Evolutionary conservation across 306 rosid species (phyloP), one percentile per base, ranked within the genome.

Genomic region (Senna siamea): DNA sequence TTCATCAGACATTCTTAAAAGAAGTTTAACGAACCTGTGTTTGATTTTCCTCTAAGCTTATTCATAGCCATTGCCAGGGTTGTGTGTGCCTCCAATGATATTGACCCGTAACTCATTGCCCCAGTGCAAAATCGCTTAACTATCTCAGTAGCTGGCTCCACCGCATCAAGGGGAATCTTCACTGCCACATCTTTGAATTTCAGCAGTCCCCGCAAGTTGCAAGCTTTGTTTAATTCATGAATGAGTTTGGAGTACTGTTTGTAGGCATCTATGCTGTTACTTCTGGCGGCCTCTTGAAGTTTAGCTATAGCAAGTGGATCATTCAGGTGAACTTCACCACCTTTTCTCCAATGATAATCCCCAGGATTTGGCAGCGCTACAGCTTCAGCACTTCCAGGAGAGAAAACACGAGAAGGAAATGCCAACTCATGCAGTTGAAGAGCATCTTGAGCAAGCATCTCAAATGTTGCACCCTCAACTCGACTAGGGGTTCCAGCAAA

Each of bases 81-180:
- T 26, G 97, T 66, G 86, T 95, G 99, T 6, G 99, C 97, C 89
- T 95, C 99, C 87, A 95, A 69, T 6, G 99, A 95, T 79, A 95
- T 92, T 13, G 99, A 95, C 66, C 99, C 99, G 77, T 95, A 95
- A 90, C 99, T 95, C 99, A 95, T 95, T 63, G 99, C 99, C 66
- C 99, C 99, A 23, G 99, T 95, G 78, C 99, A 95, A 82, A 92
- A 95, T 18, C 99, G 91, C 73, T 92, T 95, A 19, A 95, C 98
- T 73, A 95, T 90, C 83, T 95, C 93, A 22, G 96, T 86, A 73
- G 98, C 97, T 69, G 99, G 83, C 75, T 95, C 97, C 54, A 95
- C 99, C 79, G 92, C 98, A 78, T 89, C 88, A 87, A 95, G 82
- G 71, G 94, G 85, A 83, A 95, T 80, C 80, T 85, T 80, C 35